phyloP scores from a whole-genome alignment of 352 stramenopile species.

The Globisporangium irregulare region DNA sequence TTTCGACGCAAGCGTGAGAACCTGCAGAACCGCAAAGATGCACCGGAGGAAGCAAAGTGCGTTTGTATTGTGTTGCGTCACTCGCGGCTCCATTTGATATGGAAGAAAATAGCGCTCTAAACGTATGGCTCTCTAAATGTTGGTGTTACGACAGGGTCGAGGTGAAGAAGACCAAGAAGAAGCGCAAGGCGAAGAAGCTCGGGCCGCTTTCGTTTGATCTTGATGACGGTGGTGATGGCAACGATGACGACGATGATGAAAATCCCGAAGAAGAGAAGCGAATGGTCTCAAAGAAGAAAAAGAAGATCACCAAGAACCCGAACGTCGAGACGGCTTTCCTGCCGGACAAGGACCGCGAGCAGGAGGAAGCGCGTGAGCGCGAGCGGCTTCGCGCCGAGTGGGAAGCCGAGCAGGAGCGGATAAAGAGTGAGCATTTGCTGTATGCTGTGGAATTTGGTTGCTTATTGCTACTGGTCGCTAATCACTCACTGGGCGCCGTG shows the following conservation, averaged over 20 bases:
- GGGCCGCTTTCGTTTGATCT: constrained; percentile 79
- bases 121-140: neutral
- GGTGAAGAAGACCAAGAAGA: constrained; percentile 65
- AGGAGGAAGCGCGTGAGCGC: constrained; percentile 70
- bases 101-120: too few relatives aligned
- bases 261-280: constrained; percentile 11
- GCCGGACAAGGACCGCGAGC: constrained; percentile 91
- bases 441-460: neutral
- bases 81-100: too few relatives aligned
- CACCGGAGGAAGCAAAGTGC: constrained; percentile 28
- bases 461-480: neutral
- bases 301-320: constrained; percentile 91
- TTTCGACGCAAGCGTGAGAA: constrained; percentile 90
- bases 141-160: constrained; percentile 23
- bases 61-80: neutral
- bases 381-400: constrained; percentile 90
- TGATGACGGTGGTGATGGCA: constrained; percentile 63
- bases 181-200: constrained; percentile 78
- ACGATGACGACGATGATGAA: constrained; percentile 15
- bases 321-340: constrained; percentile 94
- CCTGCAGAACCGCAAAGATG: constrained; percentile 45
- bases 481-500: neutral
- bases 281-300: constrained; percentile 10
- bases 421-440: constrained; percentile 76
- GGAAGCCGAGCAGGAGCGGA: constrained; percentile 89